Conservation (phyloP, 805 yeast genomes). For the Lachancea thermotolerans region DNA sequence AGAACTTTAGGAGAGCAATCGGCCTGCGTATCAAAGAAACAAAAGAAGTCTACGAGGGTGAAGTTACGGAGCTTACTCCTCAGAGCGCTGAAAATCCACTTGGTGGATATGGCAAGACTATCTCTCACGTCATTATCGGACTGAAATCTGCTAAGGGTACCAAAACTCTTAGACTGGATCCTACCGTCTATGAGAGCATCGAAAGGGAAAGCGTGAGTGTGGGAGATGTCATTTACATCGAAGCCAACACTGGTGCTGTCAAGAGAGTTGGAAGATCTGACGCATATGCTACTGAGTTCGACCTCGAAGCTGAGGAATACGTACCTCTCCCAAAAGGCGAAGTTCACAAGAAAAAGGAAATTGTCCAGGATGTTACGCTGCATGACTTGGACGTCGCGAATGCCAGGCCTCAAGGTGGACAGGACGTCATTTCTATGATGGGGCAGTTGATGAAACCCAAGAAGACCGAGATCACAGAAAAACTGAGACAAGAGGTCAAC, state of each 20-base stretch:
- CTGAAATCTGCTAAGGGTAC: conserved; percentile 89
- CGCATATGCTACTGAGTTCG: conserved; percentile 97
- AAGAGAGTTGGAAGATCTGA: conserved; percentile 98
- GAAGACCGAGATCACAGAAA: conserved; percentile 95
- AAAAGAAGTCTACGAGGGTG: conserved; percentile 97
- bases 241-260: conserved; percentile 95
- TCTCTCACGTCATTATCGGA: conserved; percentile 89
- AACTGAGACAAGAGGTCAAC: conserved; percentile 86
- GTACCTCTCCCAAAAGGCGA: conserved; percentile 99
- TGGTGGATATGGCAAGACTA: conserved; percentile 97
- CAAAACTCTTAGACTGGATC: conserved; percentile 83
- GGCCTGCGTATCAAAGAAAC: conserved; percentile 95
- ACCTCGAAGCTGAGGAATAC: conserved; percentile 96
- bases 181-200: conserved; percentile 85
- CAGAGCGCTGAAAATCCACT: conserved; percentile 95
- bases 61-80: conserved; percentile 90
- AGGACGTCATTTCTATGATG: conserved; percentile 92
- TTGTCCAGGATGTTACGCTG: conserved; percentile 93
- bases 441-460: conserved; percentile 94
- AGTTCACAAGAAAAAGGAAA: conserved; percentile 95
- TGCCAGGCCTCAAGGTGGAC: conserved; percentile 95
- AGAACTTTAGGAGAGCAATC: conserved; percentile 92
- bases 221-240: conserved; percentile 96
- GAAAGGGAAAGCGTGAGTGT: conserved; percentile 91
- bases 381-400: conserved; percentile 96